These are phyloP conservation scores for Aspergillus pseudotamarii DNA, from an alignment of 2,329 filamentous ascomycete genomes.

Conservation along the genomic window DNA sequence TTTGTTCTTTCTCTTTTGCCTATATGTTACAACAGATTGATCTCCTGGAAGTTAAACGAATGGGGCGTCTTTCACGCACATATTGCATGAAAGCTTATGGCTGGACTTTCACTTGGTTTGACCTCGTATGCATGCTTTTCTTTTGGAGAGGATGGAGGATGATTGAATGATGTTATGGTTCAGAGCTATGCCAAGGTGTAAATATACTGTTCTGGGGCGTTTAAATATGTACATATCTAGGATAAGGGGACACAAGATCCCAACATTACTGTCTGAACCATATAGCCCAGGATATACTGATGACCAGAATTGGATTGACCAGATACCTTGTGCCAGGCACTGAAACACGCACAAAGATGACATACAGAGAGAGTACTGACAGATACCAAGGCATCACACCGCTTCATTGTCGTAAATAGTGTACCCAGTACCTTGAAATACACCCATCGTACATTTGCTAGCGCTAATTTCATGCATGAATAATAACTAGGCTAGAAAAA, in stretches of 20 bases:
- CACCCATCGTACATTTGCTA: background rate
- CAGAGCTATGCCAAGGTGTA: background rate
- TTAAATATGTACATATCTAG: background rate
- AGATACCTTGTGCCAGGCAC: background rate
- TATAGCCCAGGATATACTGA: background rate
- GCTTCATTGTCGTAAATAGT: background rate
- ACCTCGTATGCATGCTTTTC: background rate
- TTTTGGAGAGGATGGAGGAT: background rate
- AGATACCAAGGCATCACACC: background rate
- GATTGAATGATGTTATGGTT: slow-evolving; percentile 7
- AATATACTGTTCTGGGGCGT: background rate
- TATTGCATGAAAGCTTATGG: background rate
- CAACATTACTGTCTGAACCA: background rate
- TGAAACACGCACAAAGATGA: background rate
- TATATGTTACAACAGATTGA: background rate
- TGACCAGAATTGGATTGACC: background rate
- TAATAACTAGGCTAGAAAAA: background rate
- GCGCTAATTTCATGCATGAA: background rate
- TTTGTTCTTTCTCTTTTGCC: background rate
- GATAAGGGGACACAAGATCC: background rate
- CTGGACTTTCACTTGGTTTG: background rate
- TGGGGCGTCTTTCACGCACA: background rate
- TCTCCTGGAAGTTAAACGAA: background rate
- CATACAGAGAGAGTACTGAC: no score
- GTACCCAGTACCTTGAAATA: background rate